These are phyloP conservation scores for Cytospora piceae DNA, from an alignment of 2,329 filamentous ascomycete genomes.

Conservation along the genomic window DNA sequence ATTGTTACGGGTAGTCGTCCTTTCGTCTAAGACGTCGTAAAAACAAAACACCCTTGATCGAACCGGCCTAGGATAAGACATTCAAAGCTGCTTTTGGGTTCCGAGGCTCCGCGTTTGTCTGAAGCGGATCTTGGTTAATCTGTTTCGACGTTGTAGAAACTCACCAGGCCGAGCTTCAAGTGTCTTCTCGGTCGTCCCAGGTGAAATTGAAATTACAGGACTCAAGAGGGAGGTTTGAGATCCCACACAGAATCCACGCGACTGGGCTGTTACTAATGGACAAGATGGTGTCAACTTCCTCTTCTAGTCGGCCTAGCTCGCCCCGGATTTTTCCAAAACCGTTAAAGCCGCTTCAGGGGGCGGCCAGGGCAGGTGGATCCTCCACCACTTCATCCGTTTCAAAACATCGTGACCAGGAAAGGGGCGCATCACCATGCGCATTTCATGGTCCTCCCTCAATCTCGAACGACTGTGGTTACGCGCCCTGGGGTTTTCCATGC, in stretches of 20 bases:
- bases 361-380: constrained; percentile 10
- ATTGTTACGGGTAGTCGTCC: no score
- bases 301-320: constrained; percentile 16
- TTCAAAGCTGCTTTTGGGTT: background rate
- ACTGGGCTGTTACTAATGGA: constrained; percentile 10
- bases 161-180: background rate
- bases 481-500: constrained; percentile 19
- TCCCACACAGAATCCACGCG: constrained; percentile 12
- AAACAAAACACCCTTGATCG: no score
- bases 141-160: background rate
- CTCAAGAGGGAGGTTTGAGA: background rate
- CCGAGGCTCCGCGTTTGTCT: background rate
- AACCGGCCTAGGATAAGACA: no score
- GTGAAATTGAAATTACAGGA: background rate
- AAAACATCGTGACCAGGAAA: constrained; percentile 23
- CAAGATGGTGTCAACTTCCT: background rate
- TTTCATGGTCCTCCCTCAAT: constrained; percentile 7
- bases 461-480: constrained; percentile 13
- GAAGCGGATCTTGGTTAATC: background rate
- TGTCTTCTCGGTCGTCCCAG: background rate
- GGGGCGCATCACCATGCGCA: constrained; percentile 4
- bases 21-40: no score
- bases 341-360: constrained; percentile 7
- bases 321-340: constrained; percentile 5
- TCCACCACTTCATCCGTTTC: constrained; percentile 23